phyloP scores from a whole-genome alignment of 1,284 basidiomycete species.

The Grifola frondosa region DNA sequence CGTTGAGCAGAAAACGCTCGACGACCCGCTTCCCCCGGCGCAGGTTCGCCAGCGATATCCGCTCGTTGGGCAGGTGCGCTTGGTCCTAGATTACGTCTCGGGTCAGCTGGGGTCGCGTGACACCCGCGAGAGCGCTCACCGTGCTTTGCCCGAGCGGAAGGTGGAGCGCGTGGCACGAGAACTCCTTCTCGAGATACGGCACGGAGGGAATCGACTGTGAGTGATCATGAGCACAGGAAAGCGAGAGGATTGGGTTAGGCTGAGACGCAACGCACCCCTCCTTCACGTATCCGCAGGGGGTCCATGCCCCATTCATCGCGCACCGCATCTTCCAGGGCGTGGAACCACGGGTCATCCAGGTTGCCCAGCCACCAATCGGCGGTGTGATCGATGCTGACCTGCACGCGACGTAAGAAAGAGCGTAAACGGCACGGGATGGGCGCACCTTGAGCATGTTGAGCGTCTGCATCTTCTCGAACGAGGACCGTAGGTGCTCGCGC shows the following conservation, averaged over 20 bases:
- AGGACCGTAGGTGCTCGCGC: slow-evolving; percentile 54
- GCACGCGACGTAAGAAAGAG: neutral
- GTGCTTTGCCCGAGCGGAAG: slow-evolving; percentile 86
- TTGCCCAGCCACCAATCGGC: slow-evolving; percentile 97
- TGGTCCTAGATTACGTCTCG: too few species aligned
- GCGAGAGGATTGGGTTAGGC: slow-evolving; percentile 5
- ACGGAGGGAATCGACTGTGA: slow-evolving; percentile 84
- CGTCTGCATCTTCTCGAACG: slow-evolving; percentile 65
- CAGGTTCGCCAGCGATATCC: slow-evolving; percentile 77
- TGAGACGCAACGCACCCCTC: slow-evolving; percentile 64
- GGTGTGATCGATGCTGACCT: slow-evolving; percentile 81
- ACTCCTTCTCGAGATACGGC: slow-evolving; percentile 90
- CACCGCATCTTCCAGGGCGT: slow-evolving; percentile 79
- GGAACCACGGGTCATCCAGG: slow-evolving; percentile 80
- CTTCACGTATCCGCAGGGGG: slow-evolving; percentile 90
- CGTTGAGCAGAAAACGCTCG: slow-evolving; percentile 63
- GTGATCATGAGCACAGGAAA: slow-evolving; percentile 2
- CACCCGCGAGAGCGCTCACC: too few species aligned
- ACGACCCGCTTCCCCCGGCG: slow-evolving; percentile 73
- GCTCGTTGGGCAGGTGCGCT: slow-evolving; percentile 86
- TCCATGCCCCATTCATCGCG: slow-evolving; percentile 82
- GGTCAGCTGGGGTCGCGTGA: too few species aligned
- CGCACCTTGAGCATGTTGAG: slow-evolving; percentile 72
- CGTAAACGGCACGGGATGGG: slow-evolving; percentile 3
- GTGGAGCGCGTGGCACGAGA: slow-evolving; percentile 81